phyloP scores from a whole-genome alignment of 2,329 filamentous ascomycete species.

The Aspergillus ochraceus region DNA sequence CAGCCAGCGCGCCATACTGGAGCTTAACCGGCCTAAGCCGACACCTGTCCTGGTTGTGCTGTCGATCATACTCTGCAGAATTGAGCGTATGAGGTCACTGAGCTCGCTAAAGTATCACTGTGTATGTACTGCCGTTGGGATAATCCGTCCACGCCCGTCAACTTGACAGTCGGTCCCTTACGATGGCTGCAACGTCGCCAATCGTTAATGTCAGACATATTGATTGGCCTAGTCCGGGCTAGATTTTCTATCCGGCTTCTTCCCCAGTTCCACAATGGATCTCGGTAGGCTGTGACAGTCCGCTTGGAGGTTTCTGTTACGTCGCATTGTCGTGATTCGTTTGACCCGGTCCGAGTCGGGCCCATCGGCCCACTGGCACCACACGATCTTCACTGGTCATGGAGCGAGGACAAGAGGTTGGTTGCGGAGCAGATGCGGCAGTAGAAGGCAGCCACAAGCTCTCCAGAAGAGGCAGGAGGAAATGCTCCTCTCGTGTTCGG shows the following conservation, averaged over 20 bases:
- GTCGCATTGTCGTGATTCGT: constrained; percentile 20
- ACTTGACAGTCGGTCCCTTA: neutral
- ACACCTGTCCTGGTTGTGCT: neutral
- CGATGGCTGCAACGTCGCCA: neutral
- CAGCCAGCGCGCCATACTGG: neutral
- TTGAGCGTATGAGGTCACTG: neutral
- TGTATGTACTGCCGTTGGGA: neutral
- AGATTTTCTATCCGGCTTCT: constrained; percentile 3
- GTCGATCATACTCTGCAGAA: neutral
- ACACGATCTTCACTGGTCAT: constrained; percentile 18
- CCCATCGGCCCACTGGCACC: constrained; percentile 15
- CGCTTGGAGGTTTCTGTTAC: constrained; percentile 21
- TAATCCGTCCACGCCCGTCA: neutral
- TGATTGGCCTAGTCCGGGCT: neutral
- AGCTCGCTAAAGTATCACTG: neutral
- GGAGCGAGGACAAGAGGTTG: neutral
- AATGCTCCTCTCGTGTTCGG: neutral
- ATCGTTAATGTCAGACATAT: neutral
- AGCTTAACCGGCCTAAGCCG: constrained; percentile 5
- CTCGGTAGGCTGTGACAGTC: constrained; percentile 4
- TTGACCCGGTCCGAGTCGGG: constrained; percentile 3
- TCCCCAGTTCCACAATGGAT: constrained; percentile 19
- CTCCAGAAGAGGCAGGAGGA: neutral
- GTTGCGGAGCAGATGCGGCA: neutral
- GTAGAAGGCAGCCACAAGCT: neutral